phyloP scores from a whole-genome alignment of 192 early-diverging fungal species.

The Linnemannia hyalina region DNA sequence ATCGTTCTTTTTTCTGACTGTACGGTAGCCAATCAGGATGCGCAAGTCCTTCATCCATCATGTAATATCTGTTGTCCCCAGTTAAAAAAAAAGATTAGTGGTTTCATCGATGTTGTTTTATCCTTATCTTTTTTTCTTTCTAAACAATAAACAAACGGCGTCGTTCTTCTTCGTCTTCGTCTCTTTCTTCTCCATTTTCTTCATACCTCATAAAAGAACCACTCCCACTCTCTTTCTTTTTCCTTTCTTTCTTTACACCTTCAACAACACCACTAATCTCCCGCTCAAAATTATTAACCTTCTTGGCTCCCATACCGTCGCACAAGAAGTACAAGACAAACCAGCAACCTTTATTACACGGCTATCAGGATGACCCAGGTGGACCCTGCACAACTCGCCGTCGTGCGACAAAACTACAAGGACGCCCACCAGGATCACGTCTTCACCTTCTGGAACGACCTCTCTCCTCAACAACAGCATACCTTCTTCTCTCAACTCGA shows the following conservation, averaged over 20 bases:
- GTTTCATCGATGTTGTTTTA: neutral
- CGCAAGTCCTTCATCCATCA: neutral
- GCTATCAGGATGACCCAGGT: neutral
- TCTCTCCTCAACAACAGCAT: constrained; percentile 66
- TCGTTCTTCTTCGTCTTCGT: neutral
- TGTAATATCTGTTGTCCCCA: no score
- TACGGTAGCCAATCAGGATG: neutral
- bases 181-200: neutral
- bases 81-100: neutral
- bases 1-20: neutral
- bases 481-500: constrained; percentile 74
- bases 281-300: constrained; percentile 1
- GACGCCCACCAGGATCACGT: constrained; percentile 87
- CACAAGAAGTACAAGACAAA: neutral
- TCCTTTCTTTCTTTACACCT: neutral
- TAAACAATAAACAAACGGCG: neutral
- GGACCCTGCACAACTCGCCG: constrained; percentile 6
- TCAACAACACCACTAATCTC: neutral
- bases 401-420: constrained; percentile 56
- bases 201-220: neutral
- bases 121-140: neutral
- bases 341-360: neutral
- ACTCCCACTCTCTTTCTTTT: constrained; percentile 2
- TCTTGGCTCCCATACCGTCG: neutral
- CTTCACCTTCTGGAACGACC: constrained; percentile 81